Conservation (phyloP, 2,329 filamentous ascomycete genomes). For the Cercospora brassicicola region DNA sequence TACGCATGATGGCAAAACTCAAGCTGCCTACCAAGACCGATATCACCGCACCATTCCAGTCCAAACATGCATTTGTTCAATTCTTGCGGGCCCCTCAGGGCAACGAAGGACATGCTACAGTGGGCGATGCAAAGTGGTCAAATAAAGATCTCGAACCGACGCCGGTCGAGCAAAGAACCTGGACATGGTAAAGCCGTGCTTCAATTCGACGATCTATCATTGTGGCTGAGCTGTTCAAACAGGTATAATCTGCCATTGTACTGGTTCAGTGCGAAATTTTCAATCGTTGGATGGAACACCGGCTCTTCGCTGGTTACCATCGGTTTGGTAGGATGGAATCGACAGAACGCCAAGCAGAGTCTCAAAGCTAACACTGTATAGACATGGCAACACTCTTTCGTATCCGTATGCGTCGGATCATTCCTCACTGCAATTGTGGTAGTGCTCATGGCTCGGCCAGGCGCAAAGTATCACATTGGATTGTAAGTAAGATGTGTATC, state of each 20-base stretch:
- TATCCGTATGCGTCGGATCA: constrained; percentile 43
- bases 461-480: constrained; percentile 36
- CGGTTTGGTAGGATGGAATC: constrained; percentile 44
- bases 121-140: constrained; percentile 32
- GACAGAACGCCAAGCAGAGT: constrained; percentile 31
- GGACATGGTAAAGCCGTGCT: constrained; percentile 32
- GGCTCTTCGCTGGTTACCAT: background rate
- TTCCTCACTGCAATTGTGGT: constrained; percentile 47
- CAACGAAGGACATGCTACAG: background rate
- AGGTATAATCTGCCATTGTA: background rate
- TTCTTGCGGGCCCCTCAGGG: background rate
- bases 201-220: constrained; percentile 43
- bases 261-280: background rate
- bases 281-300: background rate
- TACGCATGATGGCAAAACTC: background rate
- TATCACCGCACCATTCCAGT: background rate
- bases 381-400: constrained; percentile 37
- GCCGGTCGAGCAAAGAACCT: constrained; percentile 26
- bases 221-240: constrained; percentile 44
- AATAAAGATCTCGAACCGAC: constrained; percentile 30
- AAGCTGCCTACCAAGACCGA: background rate
- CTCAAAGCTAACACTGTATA: background rate
- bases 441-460: constrained; percentile 47
- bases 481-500: constrained; percentile 21
- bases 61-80: background rate